Evolutionary conservation across 768 basidiomycete species (phyloP), one percentile per base, ranked within the genome.

Genomic region (Phaffia tasmanica): DNA sequence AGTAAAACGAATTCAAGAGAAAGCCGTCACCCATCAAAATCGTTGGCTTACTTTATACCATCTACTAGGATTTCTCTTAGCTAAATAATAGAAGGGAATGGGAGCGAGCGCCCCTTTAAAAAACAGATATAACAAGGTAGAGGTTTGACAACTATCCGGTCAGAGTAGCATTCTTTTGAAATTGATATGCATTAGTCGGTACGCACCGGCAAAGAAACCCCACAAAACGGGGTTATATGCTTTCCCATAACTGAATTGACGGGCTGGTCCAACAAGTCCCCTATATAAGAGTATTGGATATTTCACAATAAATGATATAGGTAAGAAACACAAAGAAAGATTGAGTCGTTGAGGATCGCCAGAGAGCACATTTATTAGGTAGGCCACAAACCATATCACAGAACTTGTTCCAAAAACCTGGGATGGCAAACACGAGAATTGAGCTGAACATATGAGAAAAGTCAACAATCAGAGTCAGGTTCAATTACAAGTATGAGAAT

Each of bases 141-240:
- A 30, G 32, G 21, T 18, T 32, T 35, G n/a, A 19, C 23, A 6
- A 58, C 3, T 15, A 29, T 0, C 6, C 19, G 21, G 11, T 4
- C 35, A 42, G 11, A 11, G 35, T 11, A 42, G 11, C 35, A 42
- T 42, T 42, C 6, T 11, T 5, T 11, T 11, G 4, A 42, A 42
- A 42, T 11, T 11, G 19, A 46, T 18, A 23, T 0, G 16, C 3
- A 58, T 7, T 1, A 32, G 32, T 15, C 32, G 23, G 3, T 4
- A 27, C 57, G n/a, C 16, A 58, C 57, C 63, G 19, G 25, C 54
- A 15, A 64, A 57, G 63, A 64, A 64, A 9, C 63, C 63, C 63
- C 63, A 64, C 4, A 64, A 48, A 11, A 64, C 32, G 6, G 63
- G 54, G 14, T 35, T 27, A 18, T 64, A 64, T 25, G 56, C 1